Conservation (phyloP, 495 filamentous ascomycete genomes). For the Chaetomium fimeti region DNA sequence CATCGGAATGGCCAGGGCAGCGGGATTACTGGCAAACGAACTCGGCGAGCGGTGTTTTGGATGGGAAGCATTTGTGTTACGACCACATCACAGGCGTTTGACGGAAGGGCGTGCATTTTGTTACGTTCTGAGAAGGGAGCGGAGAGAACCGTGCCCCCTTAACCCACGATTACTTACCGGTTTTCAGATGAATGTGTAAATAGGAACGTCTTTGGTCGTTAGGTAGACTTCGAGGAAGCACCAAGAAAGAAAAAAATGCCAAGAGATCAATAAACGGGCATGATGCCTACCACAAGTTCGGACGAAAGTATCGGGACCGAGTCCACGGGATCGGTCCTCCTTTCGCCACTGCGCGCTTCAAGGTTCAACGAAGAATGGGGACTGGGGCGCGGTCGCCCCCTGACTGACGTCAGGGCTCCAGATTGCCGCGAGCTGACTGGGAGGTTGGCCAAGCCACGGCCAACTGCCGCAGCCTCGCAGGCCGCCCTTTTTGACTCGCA, state of each 20-base stretch:
- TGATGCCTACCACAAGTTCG: background rate
- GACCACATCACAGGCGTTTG: constrained; percentile 14
- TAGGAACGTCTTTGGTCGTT: constrained; percentile 5
- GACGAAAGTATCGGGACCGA: background rate
- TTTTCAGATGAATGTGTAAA: constrained; percentile 6
- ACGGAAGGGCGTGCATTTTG: constrained; percentile 4
- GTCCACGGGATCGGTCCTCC: background rate
- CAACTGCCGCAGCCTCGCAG: background rate
- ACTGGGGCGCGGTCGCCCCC: background rate
- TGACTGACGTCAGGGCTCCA: constrained; percentile 2
- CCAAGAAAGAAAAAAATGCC: background rate
- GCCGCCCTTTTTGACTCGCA: background rate
- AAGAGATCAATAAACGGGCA: background rate
- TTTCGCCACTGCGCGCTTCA: constrained; percentile 5
- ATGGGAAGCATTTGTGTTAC: constrained; percentile 12
- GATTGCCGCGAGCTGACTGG: background rate
- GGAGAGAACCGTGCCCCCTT: background rate
- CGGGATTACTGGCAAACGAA: constrained; percentile 8
- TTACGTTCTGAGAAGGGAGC: background rate
- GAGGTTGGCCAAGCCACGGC: background rate
- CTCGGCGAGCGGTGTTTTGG: constrained; percentile 10
- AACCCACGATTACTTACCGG: background rate
- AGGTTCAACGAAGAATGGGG: background rate
- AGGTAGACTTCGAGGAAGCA: background rate
- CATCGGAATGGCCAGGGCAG: constrained; percentile 2